Evolutionary conservation across 192 early-diverging fungal species (phyloP).

Genomic region (Backusella australiensis): DNA sequence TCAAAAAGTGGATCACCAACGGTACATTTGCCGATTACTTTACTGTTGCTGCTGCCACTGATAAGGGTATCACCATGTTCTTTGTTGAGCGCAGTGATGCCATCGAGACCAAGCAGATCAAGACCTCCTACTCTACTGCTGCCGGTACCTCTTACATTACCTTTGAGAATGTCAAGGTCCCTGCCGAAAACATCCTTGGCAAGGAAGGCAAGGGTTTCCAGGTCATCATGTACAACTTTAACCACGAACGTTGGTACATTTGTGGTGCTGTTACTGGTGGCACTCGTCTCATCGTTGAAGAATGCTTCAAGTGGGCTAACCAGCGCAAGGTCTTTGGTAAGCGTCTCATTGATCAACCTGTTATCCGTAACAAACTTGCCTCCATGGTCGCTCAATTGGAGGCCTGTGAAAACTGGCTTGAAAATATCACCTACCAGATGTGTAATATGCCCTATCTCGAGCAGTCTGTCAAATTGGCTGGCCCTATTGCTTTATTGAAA

Average conservation of each 20-base stretch:
- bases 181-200: slow-evolving; percentile 69
- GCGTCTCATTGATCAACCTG: slow-evolving; percentile 64
- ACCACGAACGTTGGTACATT: slow-evolving; percentile 69
- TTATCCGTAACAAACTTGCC: slow-evolving; percentile 68
- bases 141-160: slow-evolving; percentile 67
- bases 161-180: slow-evolving; percentile 76
- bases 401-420: slow-evolving; percentile 54
- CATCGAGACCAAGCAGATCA: slow-evolving; percentile 61
- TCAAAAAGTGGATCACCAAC: slow-evolving; percentile 86
- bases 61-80: slow-evolving; percentile 63
- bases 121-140: slow-evolving; percentile 62
- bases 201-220: slow-evolving; percentile 64
- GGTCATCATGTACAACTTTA: slow-evolving; percentile 75
- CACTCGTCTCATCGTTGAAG: slow-evolving; percentile 50
- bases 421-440: slow-evolving; percentile 71
- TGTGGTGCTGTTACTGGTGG: slow-evolving; percentile 38
- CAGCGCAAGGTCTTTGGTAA: slow-evolving; percentile 75
- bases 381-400: slow-evolving; percentile 56
- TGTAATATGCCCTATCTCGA: slow-evolving; percentile 63
- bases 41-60: slow-evolving; percentile 31
- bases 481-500: slow-evolving; percentile 65
- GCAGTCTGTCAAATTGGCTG: slow-evolving; percentile 59
- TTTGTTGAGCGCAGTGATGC: slow-evolving; percentile 61
- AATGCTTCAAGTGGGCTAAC: slow-evolving; percentile 70
- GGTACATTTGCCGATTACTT: slow-evolving; percentile 57